Evolutionary conservation across 2,329 filamentous ascomycete genomes (phyloP), one percentile per base, ranked within the genome.

Genomic region (Elsinoe australis): DNA sequence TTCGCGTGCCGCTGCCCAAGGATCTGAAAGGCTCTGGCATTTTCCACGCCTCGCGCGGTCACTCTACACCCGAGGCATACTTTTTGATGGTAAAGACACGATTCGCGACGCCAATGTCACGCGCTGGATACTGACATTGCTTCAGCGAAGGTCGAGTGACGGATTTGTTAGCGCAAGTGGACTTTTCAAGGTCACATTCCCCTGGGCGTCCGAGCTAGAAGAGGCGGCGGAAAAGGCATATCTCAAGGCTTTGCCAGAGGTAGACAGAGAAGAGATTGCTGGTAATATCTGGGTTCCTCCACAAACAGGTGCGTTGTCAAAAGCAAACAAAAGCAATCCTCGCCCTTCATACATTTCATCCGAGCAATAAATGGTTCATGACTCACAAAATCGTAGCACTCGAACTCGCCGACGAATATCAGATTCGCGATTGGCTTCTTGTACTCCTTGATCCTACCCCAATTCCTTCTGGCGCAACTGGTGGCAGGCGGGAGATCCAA

Each of bases 271-370:
- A 62, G 92, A 96, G 72, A 88, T 92, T 22, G 92, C 92, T 19
- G 92, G 92, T 36, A 98, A 95, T 65, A 80, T 98, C 46, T 98
- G 92, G 92, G 89, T 96, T 44, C 80, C 87, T 38, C 88, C 90
- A 4, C 75, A 83, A 55, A 71, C 78, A 63, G 80, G 80, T 83
- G 71, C 57, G 67, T 48, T 41, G 38, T 26, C 6, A 2, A 7
- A 21, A 12, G 39, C 39, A 32, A 31, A 39, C 14, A 22, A n/a
- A 28, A 33, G 24, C 29, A 14, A 15, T 28, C 36, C 49, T 18
- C 36, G 24, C 35, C 51, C 26, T 35, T 50, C 47, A 48, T 31
- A 36, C 49, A 28, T 15, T 38, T 24, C 38, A 24, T 24, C 28
- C 26, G 26, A 29, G 26, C 26, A 12, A 29, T n/a, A n/a, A n/a